Conservation (phyloP, 148 eudicot species). For the Amaranthus cruentus region DNA sequence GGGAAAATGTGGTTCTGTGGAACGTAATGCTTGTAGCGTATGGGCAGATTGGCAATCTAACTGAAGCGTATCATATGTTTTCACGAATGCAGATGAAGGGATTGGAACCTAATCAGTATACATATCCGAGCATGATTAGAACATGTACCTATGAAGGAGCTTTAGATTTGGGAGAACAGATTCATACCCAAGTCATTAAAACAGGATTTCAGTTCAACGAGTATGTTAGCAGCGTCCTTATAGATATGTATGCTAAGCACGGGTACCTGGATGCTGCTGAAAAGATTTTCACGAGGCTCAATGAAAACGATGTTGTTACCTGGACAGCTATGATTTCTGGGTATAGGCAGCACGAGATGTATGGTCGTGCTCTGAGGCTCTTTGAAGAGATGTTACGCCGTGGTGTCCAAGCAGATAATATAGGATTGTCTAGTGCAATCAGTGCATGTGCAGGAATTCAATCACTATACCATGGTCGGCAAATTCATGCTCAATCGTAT, state of each 20-base stretch:
- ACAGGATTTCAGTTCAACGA: constrained; percentile 81
- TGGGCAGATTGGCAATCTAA: constrained; percentile 66
- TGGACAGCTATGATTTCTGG: constrained; percentile 94
- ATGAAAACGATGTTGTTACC: constrained; percentile 70
- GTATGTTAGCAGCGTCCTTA: constrained; percentile 76
- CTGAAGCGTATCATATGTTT: constrained; percentile 50
- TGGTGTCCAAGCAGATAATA: constrained; percentile 66
- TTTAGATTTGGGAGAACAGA: constrained; percentile 73
- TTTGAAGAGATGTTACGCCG: constrained; percentile 66
- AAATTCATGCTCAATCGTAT: constrained; percentile 74
- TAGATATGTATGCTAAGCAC: constrained; percentile 90
- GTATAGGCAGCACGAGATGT: constrained; percentile 65
- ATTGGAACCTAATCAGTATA: constrained; percentile 80
- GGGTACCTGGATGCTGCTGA: constrained; percentile 57
- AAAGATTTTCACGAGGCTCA: constrained; percentile 60
- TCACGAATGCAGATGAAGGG: constrained; percentile 58
- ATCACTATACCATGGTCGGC: constrained; percentile 76
- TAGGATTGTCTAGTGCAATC: constrained; percentile 82
- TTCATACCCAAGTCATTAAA: constrained; percentile 75
- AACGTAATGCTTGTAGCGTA: constrained; percentile 90
- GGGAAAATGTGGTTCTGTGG: constrained; percentile 74
- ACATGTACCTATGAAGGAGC: constrained; percentile 77
- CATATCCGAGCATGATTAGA: constrained; percentile 84
- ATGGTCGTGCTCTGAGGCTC: constrained; percentile 60
- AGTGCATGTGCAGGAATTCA: constrained; percentile 87